Evolutionary conservation across 2,329 filamentous ascomycete genomes (phyloP), one percentile per base, ranked within the genome.

Genomic region (Pyrenochaeta sp.): DNA sequence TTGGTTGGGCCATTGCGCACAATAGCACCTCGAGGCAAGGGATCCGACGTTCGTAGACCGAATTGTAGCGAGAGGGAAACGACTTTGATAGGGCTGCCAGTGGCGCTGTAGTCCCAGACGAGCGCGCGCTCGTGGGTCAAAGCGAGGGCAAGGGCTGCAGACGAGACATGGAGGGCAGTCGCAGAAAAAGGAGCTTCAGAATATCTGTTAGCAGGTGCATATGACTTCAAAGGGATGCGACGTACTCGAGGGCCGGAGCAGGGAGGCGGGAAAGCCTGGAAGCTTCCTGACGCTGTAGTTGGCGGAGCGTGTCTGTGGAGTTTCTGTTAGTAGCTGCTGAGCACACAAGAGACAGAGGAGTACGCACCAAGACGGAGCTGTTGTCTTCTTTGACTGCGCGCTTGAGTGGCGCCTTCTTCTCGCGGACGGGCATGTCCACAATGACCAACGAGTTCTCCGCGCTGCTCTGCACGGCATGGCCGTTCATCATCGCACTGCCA

Each of bases 231-330:
- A 40, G 41, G 47, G 42, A 35, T 59, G 31, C 48, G 47, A 53
- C 83, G 69, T 79, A 91, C 88, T 81, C 45, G 82, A 78, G 61
- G 86, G 81, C 55, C 82, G 75, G 54, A 86, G 84, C 51, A 96
- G 82, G 62, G 85, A 83, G 61, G 92, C 86, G 35, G 93, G 92
- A 17, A 95, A 81, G 41, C 88, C 86, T 44, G 89, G 89, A 21
- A 96, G 81, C 70, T 92, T 91, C 72, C 88, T 89, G 51, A 96
- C 89, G 29, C 83, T 87, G 68, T 94, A 96, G 53, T 89, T 89
- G 66, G 86, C 85, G 63, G 89, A 96, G 65, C 85, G 90, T 26
- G 89, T 90, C 88, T 95, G 48, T 8, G 31, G 26, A 28, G 30
- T 48, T 37, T 11, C 6, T 21, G 11, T 29, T 35, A 23, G 44